Evolutionary conservation across 108 stramenopile genomes (phyloP), one percentile per base, ranked within the genome.

Genomic region (Chaetoceros tenuissimus): DNA sequence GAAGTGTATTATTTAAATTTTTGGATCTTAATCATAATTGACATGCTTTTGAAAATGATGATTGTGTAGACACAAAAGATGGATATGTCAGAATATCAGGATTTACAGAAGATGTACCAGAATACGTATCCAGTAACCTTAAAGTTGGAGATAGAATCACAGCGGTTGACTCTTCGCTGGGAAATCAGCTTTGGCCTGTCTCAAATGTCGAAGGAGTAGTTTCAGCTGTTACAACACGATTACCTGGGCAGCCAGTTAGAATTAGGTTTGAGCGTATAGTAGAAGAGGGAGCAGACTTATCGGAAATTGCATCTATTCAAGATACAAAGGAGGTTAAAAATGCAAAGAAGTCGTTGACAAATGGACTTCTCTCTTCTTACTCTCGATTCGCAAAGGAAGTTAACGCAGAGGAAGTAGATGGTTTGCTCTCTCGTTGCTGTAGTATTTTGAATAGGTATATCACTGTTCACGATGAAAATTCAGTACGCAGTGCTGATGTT

Each of bases 121-220:
- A 64, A 0, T 48, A 77, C n/a, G 89, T 82, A 5, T 58, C 55
- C 24, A 56, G 72, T 27, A 84, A 79, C 30, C 56, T 91, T 2
- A 69, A 69, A 44, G 56, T 77, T 3, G 89, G 89, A 8, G 89
- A 92, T 69, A 71, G 89, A 27, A 68, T 89, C 13, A 43, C 89
- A 22, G 81, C 85, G 23, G 84, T 89, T 19, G 87, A 83, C 25
- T 80, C 86, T 0, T 76, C 82, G 23, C 43, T 89, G 17, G 92
- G 92, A 21, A 74, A 63, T 18, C 56, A 70, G 25, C 72, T 94
- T 76, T 94, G 92, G 92, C 82, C 89, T 53, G 85, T 89, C 10
- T 80, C 81, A 7, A 88, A 80, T 29, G 76, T 82, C 0, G 84
- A 85, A 47, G 92, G 86, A 3, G 73, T 94, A 46, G 79, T 74